A percentile compares a stretch with the other conserved stretches of the same genome.
phyloP scores from a whole-genome alignment of 495 filamentous ascomycete species.

The Penicillium longicatenatum region DNA sequence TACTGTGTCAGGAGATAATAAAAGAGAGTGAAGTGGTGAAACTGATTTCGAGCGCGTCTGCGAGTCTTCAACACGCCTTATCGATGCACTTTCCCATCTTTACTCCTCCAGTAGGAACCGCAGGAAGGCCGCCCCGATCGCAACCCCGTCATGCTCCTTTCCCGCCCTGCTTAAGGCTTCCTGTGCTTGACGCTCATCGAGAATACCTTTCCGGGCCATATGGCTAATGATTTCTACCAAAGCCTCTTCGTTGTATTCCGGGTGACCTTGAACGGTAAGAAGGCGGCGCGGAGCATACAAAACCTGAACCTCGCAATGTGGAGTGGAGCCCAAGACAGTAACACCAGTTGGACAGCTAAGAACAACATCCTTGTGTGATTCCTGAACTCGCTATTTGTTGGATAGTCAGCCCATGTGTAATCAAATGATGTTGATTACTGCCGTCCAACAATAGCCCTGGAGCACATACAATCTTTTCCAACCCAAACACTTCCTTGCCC shows the following conservation, averaged over 20 bases:
- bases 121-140: slow-evolving; percentile 69
- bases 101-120: slow-evolving; percentile 66
- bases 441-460: background rate
- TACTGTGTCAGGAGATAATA: too few relatives aligned
- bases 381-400: slow-evolving; percentile 67
- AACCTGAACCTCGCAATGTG: slow-evolving; percentile 72
- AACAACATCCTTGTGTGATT: slow-evolving; percentile 92
- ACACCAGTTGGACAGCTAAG: slow-evolving; percentile 61
- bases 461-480: slow-evolving; percentile 63
- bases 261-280: slow-evolving; percentile 88
- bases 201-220: slow-evolving; percentile 63
- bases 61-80: too few relatives aligned
- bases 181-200: slow-evolving; percentile 61
- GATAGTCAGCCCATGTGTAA: background rate
- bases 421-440: background rate
- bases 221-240: slow-evolving; percentile 65
- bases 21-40: too few relatives aligned
- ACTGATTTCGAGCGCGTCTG: too few relatives aligned
- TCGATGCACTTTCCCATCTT: slow-evolving; percentile 1
- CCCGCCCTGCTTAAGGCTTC: slow-evolving; percentile 67
- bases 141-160: slow-evolving; percentile 73
- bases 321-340: slow-evolving; percentile 64
- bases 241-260: slow-evolving; percentile 81
- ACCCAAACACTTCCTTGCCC: slow-evolving; percentile 73
- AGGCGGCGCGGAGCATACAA: slow-evolving; percentile 69